Conservation (phyloP, 805 yeast genomes). For the Saccharomycopsis schoenii region DNA sequence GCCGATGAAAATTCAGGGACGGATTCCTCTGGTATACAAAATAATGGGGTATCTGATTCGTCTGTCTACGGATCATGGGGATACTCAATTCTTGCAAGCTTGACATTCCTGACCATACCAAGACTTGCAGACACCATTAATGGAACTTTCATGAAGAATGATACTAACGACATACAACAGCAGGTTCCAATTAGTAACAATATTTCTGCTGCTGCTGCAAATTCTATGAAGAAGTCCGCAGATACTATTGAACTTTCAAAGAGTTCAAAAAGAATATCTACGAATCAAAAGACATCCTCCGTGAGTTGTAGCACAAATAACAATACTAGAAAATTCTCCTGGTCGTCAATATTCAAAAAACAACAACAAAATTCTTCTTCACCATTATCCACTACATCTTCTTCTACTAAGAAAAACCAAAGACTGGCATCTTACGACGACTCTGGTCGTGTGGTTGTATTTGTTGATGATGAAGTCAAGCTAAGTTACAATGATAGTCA, state of each 20-base stretch:
- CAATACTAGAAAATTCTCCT: background rate
- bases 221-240: background rate
- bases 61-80: background rate
- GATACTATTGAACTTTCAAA: background rate
- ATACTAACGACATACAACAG: background rate
- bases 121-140: constrained; percentile 1
- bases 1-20: background rate
- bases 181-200: too few relatives aligned
- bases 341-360: background rate
- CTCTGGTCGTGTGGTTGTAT: background rate
- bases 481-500: background rate
- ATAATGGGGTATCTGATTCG: too few relatives aligned
- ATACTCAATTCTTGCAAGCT: constrained; percentile 4
- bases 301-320: background rate
- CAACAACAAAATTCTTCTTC: background rate
- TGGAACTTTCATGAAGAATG: background rate
- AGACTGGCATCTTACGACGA: background rate
- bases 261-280: background rate
- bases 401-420: background rate
- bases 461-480: background rate
- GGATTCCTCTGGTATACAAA: too few relatives aligned
- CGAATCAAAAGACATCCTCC: background rate
- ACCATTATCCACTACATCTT: background rate
- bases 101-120: constrained; percentile 14
- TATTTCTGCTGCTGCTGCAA: background rate